phyloP scores from a whole-genome alignment of 2,329 filamentous ascomycete genomes.

The Trichoderma sp. region DNA sequence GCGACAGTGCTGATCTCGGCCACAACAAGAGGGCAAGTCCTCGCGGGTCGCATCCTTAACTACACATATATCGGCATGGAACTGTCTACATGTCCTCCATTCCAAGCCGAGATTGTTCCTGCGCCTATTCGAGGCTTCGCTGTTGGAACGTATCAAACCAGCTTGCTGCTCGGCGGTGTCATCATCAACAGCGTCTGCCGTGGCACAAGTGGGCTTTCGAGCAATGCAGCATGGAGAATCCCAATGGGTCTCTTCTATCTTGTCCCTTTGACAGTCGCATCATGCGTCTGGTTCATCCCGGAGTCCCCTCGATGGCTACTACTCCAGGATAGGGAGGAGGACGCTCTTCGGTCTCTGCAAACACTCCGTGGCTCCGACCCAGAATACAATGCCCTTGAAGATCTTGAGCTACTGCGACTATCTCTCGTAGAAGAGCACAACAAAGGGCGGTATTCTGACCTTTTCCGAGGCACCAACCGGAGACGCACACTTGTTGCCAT shows the following conservation, averaged over 20 bases:
- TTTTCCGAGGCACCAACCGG: background rate
- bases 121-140: constrained; percentile 6
- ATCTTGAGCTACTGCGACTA: background rate
- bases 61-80: constrained; percentile 14
- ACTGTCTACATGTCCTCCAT: constrained; percentile 3
- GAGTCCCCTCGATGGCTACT: constrained; percentile 4
- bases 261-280: background rate
- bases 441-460: background rate
- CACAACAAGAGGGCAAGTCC: constrained; percentile 5
- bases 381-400: background rate
- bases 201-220: constrained; percentile 1
- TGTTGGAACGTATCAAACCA: constrained; percentile 7
- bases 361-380: constrained; percentile 12
- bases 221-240: constrained; percentile 9
- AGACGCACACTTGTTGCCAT: constrained; percentile 9
- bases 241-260: constrained; percentile 9
- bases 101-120: constrained; percentile 10
- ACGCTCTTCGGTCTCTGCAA: background rate
- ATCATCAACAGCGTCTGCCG: constrained; percentile 12
- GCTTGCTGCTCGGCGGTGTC: background rate
- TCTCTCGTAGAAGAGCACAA: background rate
- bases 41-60: constrained; percentile 9
- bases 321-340: constrained; percentile 5
- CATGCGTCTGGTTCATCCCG: constrained; percentile 11
- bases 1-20: constrained; percentile 10